These are phyloP conservation scores for Apiospora saccharicola DNA, from an alignment of 2,329 filamentous ascomycete species.

Conservation along the genomic window DNA sequence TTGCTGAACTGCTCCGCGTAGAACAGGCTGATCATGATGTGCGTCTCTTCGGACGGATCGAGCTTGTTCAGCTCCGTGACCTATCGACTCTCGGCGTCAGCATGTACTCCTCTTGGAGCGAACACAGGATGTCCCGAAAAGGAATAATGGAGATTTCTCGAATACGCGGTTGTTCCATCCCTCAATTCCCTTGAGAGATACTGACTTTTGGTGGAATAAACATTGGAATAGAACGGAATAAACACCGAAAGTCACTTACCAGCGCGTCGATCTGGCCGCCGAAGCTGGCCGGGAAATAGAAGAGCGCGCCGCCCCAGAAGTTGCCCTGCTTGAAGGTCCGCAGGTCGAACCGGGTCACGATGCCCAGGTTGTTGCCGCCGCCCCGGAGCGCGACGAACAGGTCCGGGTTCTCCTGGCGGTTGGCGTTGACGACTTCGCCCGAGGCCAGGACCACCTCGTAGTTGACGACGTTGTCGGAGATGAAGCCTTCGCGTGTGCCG, in stretches of 20 bases:
- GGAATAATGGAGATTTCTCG: too few species aligned
- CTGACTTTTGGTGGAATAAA: too few species aligned
- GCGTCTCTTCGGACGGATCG: neutral
- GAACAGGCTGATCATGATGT: neutral
- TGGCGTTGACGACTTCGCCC: slow-evolving; percentile 51
- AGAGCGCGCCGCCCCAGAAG: slow-evolving; percentile 27
- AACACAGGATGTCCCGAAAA: too few species aligned
- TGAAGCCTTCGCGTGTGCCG: slow-evolving; percentile 47
- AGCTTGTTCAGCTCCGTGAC: slow-evolving; percentile 17
- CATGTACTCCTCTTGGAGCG: too few species aligned
- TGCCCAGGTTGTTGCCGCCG: slow-evolving; percentile 53
- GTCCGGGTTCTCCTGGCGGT: slow-evolving; percentile 44
- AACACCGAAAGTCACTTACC: too few species aligned
- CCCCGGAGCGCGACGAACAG: slow-evolving; percentile 54
- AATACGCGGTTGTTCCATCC: too few species aligned
- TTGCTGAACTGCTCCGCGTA: neutral
- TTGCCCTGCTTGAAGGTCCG: neutral
- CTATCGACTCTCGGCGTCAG: too few species aligned
- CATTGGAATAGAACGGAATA: too few species aligned
- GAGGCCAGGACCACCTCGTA: slow-evolving; percentile 52
- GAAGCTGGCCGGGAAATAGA: slow-evolving; percentile 19
- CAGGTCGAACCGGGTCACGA: slow-evolving; percentile 40
- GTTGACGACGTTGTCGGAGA: slow-evolving; percentile 52
- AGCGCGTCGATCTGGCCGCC: slow-evolving; percentile 11
- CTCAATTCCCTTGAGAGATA: too few species aligned